These are phyloP conservation scores for Lipomyces yamanashiensis DNA, from an alignment of 805 yeast species.

Conservation along the genomic window DNA sequence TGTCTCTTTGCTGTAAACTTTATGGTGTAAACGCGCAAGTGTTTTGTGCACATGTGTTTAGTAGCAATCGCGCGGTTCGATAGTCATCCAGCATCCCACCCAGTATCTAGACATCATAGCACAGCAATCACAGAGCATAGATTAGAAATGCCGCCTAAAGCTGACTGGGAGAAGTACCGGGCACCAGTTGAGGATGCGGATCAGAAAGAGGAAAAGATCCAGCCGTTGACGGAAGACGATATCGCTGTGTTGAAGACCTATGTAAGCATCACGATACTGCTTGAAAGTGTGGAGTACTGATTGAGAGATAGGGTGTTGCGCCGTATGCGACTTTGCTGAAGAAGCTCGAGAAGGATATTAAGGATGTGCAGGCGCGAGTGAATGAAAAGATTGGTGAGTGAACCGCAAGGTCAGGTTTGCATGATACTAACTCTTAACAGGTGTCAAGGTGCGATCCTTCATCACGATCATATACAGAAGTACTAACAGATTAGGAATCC, in stretches of 20 bases:
- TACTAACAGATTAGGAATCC: conserved; percentile 62
- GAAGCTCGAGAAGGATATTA: conserved; percentile 82
- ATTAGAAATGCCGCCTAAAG: conserved; percentile 84
- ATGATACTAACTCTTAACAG: conserved; percentile 11
- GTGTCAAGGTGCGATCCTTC: conserved; percentile 31
- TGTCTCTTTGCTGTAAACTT: not conserved
- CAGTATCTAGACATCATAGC: not conserved
- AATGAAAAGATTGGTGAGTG: conserved; percentile 85
- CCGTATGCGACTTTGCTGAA: conserved; percentile 87
- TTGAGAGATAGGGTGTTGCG: conserved; percentile 70
- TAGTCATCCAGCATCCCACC: not conserved
- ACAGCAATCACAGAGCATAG: not conserved
- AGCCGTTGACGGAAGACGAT: conserved; percentile 92
- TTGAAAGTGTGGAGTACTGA: not conserved
- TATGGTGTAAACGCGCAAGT: conserved; percentile 1
- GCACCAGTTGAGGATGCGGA: conserved; percentile 76
- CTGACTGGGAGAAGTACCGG: conserved; percentile 97
- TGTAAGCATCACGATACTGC: conserved; percentile 41
- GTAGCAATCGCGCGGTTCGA: not conserved
- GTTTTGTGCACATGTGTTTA: not conserved
- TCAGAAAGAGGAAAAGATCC: conserved; percentile 69
- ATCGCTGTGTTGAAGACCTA: conserved; percentile 96
- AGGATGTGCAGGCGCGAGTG: conserved; percentile 80
- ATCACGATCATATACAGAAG: not conserved
- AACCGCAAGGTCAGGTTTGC: not conserved